phyloP scores from a whole-genome alignment of 2,329 filamentous ascomycete genomes.

The Scedosporium boydii region DNA sequence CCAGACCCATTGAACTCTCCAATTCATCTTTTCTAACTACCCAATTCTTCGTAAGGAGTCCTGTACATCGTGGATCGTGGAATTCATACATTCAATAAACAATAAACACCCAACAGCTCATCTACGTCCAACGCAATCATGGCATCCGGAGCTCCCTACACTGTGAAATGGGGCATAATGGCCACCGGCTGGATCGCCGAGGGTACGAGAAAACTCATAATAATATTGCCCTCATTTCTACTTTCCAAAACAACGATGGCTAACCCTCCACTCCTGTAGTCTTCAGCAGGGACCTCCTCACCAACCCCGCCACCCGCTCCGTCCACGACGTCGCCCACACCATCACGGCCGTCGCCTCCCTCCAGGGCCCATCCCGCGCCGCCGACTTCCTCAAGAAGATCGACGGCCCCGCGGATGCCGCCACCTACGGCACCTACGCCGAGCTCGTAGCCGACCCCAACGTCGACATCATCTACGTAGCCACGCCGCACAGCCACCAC shows the following conservation, averaged over 20 bases:
- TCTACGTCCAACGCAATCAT: not conserved
- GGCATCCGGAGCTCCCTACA: slow-evolving; percentile 25
- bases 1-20: too few species aligned
- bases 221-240: not conserved
- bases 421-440: slow-evolving; percentile 71
- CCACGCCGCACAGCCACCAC: slow-evolving; percentile 86
- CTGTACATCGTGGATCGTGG: not conserved
- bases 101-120: not conserved
- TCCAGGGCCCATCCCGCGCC: slow-evolving; percentile 60
- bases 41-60: too few species aligned
- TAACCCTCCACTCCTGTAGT: slow-evolving; percentile 23
- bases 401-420: slow-evolving; percentile 57
- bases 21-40: too few species aligned
- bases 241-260: not conserved
- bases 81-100: not conserved
- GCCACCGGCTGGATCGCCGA: slow-evolving; percentile 51
- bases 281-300: slow-evolving; percentile 71
- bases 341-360: slow-evolving; percentile 72
- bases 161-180: slow-evolving; percentile 50
- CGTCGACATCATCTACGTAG: slow-evolving; percentile 81
- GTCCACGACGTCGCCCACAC: slow-evolving; percentile 67
- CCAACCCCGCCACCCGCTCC: slow-evolving; percentile 59
- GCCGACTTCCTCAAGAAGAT: slow-evolving; percentile 63
- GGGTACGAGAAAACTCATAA: slow-evolving; percentile 25
- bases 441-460: slow-evolving; percentile 70